A percentile compares a stretch with the other conserved stretches of the same genome.
Conservation (phyloP, 164 flowering plant species). For the Malania oleifera region DNA sequence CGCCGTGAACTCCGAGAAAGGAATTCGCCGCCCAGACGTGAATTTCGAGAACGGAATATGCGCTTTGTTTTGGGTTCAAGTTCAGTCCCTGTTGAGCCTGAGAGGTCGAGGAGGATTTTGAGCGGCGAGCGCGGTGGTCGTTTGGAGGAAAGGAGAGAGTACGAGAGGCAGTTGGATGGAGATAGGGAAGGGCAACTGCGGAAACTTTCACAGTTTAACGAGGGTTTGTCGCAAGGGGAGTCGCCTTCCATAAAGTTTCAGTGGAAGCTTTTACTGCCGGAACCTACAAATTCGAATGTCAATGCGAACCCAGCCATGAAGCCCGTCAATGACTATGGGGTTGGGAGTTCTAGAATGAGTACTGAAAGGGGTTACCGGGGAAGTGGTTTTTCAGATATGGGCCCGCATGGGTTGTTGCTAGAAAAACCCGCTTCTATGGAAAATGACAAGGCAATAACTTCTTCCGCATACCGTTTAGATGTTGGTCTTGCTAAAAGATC, state of each 20-base stretch:
- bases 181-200: background rate
- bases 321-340: background rate
- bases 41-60: background rate
- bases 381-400: background rate
- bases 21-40: background rate
- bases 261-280: constrained; percentile 13
- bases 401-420: background rate
- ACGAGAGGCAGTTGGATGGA: background rate
- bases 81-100: background rate
- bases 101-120: background rate
- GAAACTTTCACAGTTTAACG: constrained; percentile 17
- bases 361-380: constrained; percentile 6
- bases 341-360: constrained; percentile 3
- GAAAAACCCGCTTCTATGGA: background rate
- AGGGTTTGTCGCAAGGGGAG: constrained; percentile 6
- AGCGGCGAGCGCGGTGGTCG: background rate
- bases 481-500: background rate
- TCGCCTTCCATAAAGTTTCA: constrained; percentile 15
- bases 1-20: no score
- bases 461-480: background rate
- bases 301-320: background rate
- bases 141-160: background rate
- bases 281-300: background rate
- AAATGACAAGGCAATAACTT: background rate
- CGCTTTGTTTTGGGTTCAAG: background rate